These are phyloP conservation scores for Pecoramyces ruminantium DNA, from an alignment of 192 early-diverging fungal genomes.

Conservation along the genomic window DNA sequence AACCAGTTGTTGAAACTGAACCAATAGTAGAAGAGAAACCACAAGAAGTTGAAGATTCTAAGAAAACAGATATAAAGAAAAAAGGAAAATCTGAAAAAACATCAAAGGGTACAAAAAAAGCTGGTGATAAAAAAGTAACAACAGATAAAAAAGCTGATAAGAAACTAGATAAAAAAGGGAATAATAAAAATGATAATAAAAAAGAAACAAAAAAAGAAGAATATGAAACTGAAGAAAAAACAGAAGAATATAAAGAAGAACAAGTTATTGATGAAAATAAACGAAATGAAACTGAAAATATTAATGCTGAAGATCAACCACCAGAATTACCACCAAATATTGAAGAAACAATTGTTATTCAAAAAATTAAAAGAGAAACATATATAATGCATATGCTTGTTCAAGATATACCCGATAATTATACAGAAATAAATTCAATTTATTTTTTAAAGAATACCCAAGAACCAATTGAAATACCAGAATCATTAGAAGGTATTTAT, in stretches of 20 bases:
- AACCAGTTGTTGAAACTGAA: not conserved
- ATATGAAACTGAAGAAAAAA: not conserved
- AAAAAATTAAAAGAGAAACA: slow-evolving; percentile 12
- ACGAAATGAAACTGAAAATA: not conserved
- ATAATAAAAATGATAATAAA: not conserved
- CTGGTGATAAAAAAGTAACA: not conserved
- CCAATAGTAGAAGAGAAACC: not conserved
- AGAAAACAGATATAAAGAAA: not conserved
- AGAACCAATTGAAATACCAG: slow-evolving; percentile 18
- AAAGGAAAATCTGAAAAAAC: not conserved
- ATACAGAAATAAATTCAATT: slow-evolving; percentile 30
- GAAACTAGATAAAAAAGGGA: not conserved
- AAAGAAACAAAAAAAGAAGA: not conserved
- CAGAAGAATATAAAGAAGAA: not conserved
- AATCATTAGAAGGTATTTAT: slow-evolving; percentile 18
- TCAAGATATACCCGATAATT: slow-evolving; percentile 23
- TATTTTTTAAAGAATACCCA: slow-evolving; percentile 27
- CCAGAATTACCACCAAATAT: not conserved
- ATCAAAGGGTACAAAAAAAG: not conserved
- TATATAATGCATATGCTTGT: slow-evolving; percentile 23
- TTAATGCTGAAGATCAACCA: not conserved
- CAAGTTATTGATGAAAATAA: not conserved
- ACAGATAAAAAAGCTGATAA: not conserved
- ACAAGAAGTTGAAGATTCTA: not conserved
- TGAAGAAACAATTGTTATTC: not conserved